Evolutionary conservation across 192 early-diverging fungal species (phyloP), one percentile per base, ranked within the genome.

Genomic region (Rhizophagus sp.): DNA sequence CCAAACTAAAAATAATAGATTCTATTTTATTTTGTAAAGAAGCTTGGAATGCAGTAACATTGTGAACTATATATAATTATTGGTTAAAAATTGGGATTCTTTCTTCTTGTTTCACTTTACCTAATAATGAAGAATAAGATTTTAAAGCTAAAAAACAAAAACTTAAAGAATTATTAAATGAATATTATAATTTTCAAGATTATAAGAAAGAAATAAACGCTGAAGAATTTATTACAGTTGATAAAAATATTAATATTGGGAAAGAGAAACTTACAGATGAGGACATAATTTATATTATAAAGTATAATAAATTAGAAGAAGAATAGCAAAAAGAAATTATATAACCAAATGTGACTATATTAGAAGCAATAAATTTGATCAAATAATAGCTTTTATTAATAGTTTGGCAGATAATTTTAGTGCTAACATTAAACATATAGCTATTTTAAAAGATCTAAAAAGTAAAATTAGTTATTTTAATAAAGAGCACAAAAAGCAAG

Each of bases 221-320:
- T 10, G 24, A 64, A 34, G 34, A 70, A 70, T 70, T 70, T 70
- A 44, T 70, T 70, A 39, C 36, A 39, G n/a, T 70, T 44, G 36
- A 70, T 70, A 70, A 70, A 1, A 15, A 70, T 44, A 64, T 50
- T 50, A 15, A 64, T 64, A 34, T 25, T 39, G 17, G n/a, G 2
- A 17, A 34, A 0, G 19, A 19, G 0, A 34, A 44, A 9, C 6
- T 70, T 34, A 70, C 2, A n/a, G 68, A 70, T 24, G 13, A 70
- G 13, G 68, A 70, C 12, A 70, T 70, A 39, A n/a, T 70, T 34
- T 41, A 33, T 34, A 30, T 19, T 70, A 33, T 70, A 3, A 34
- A 34, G 41, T 34, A 3, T 12, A 15, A 50, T 13, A 13, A 50
- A 50, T 50, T 1, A 50, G 2, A 50, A 50, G 13, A 50, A 50